phyloP scores from a whole-genome alignment of 2,329 filamentous ascomycete genomes.

The Chrysosporium keratinophilum region DNA sequence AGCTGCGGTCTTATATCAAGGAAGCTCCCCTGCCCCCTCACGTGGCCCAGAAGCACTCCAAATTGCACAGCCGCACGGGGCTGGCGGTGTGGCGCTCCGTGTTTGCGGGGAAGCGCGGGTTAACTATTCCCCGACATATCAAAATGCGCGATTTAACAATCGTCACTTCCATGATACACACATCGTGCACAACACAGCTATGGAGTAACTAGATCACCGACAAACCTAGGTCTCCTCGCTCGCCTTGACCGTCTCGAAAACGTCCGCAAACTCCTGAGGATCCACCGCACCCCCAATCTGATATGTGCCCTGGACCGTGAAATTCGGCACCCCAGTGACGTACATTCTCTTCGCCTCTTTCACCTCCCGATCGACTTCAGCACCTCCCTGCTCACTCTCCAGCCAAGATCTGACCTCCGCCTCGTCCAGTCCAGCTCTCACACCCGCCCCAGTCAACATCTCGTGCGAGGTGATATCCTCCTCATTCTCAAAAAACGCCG shows the following conservation, averaged over 20 bases:
- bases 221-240: background rate
- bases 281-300: constrained; percentile 64
- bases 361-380: constrained; percentile 49
- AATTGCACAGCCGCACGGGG: background rate
- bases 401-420: constrained; percentile 47
- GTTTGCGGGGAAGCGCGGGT: no score
- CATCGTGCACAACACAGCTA: no score
- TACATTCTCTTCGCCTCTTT: constrained; percentile 42
- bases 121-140: no score
- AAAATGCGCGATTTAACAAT: no score
- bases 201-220: no score
- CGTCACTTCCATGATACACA: no score
- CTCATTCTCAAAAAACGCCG: constrained; percentile 54
- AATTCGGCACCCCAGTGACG: constrained; percentile 63
- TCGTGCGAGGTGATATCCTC: constrained; percentile 52
- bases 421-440: constrained; percentile 34
- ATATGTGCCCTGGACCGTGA: constrained; percentile 58
- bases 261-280: constrained; percentile 52
- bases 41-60: background rate
- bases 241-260: constrained; percentile 53
- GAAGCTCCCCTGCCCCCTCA: background rate
- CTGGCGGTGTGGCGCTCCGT: no score
- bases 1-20: background rate
- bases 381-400: constrained; percentile 44
- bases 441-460: constrained; percentile 44